phyloP scores from a whole-genome alignment of 2,329 filamentous ascomycete species.

The Verticillium alfalfae region DNA sequence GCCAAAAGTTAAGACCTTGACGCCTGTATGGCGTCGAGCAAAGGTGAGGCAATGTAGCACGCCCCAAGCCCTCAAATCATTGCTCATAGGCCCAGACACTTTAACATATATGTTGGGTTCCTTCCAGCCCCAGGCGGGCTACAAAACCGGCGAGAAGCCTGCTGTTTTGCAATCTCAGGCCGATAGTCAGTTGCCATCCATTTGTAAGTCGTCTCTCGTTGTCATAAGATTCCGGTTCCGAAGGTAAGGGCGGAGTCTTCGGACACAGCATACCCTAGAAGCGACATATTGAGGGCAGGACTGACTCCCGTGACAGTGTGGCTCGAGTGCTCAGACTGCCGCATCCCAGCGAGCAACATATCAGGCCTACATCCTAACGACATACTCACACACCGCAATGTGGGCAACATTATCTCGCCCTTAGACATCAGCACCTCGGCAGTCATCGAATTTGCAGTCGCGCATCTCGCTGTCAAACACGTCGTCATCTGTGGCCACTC shows the following conservation, averaged over 20 bases:
- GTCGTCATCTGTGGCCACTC: constrained; percentile 67
- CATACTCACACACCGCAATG: constrained; percentile 86
- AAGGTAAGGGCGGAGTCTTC: background rate
- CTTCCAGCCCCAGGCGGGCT: constrained; percentile 66
- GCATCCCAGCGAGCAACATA: constrained; percentile 78
- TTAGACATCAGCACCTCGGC: constrained; percentile 70
- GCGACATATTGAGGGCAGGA: background rate
- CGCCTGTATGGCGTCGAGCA: constrained; percentile 5
- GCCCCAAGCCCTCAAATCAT: background rate
- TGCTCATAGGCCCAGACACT: constrained; percentile 28
- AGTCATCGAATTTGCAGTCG: constrained; percentile 76
- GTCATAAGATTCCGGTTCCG: background rate
- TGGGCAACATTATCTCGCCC: constrained; percentile 74
- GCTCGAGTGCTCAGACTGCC: constrained; percentile 83
- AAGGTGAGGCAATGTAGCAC: constrained; percentile 4
- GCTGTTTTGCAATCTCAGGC: constrained; percentile 65
- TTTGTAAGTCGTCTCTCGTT: constrained; percentile 36
- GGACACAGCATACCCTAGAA: background rate
- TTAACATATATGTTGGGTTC: constrained; percentile 59
- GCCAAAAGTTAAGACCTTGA: background rate
- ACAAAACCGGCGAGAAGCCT: constrained; percentile 60
- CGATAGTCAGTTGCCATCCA: constrained; percentile 59
- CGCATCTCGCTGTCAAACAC: constrained; percentile 64
- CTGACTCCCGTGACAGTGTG: constrained; percentile 48
- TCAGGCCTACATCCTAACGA: constrained; percentile 75